Conservation (phyloP, 495 filamentous ascomycete genomes). For the Cercophora newfieldiana region DNA sequence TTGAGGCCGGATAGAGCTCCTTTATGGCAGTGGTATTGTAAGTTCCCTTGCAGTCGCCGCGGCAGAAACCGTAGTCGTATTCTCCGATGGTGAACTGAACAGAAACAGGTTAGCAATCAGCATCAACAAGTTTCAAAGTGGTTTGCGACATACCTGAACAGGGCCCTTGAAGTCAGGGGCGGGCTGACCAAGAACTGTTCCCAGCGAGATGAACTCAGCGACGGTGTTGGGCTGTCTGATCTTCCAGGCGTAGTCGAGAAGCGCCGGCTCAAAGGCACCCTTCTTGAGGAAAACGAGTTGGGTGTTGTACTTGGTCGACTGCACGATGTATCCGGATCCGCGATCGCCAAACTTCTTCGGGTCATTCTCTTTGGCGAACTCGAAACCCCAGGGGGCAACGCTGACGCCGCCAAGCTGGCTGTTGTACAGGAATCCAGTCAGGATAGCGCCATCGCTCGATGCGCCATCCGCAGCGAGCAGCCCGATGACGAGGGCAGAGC, state of each 20-base stretch:
- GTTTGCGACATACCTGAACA: constrained; percentile 10
- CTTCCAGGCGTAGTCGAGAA: constrained; percentile 28
- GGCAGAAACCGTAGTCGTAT: constrained; percentile 31
- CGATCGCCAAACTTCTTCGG: constrained; percentile 16
- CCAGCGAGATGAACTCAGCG: constrained; percentile 26
- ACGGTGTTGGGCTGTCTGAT: constrained; percentile 32
- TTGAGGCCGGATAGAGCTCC: constrained; percentile 28
- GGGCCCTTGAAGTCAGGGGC: constrained; percentile 30
- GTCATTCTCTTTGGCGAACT: constrained; percentile 17
- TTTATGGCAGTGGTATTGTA: constrained; percentile 12
- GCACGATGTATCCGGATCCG: constrained; percentile 29
- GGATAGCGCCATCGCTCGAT: constrained; percentile 32
- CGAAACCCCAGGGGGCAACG: constrained; percentile 28
- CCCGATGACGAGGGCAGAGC: constrained; percentile 29
- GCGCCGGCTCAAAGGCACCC: constrained; percentile 26
- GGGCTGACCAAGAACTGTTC: constrained; percentile 14
- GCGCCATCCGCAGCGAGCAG: constrained; percentile 26
- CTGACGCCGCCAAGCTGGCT: constrained; percentile 22
- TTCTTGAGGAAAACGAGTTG: constrained; percentile 19
- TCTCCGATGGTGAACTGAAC: constrained; percentile 29
- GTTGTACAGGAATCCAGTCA: constrained; percentile 33
- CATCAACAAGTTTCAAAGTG: background rate
- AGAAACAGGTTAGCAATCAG: background rate
- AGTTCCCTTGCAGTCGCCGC: constrained; percentile 17
- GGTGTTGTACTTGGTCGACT: constrained; percentile 28